These are phyloP conservation scores for Carex cristatella DNA, from an alignment of 176 grass and related monocot species.

Conservation along the genomic window DNA sequence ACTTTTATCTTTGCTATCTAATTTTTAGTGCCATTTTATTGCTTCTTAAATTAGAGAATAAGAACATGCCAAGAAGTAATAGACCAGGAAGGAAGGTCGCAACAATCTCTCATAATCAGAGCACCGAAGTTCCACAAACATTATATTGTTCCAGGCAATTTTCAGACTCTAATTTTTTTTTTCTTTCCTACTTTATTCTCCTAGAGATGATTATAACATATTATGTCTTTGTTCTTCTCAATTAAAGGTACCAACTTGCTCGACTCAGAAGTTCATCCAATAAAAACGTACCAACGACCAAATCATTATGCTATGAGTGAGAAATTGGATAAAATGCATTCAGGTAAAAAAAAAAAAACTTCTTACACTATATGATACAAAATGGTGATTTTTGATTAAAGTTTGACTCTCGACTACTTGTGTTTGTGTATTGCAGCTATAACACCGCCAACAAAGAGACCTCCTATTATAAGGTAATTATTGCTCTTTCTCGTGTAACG, in stretches of 20 bases:
- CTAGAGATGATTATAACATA: background rate
- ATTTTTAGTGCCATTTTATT: conserved; percentile 9
- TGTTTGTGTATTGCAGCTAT: conserved; percentile 30
- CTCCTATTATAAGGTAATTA: conserved; percentile 54
- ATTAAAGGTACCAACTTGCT: conserved; percentile 38
- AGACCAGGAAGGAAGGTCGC: conserved; percentile 63
- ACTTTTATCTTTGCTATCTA: background rate
- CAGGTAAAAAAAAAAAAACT: conserved; percentile 36
- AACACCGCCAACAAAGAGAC: conserved; percentile 32
- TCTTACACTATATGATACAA: background rate
- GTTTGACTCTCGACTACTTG: conserved; percentile 9
- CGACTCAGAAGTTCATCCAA: conserved; percentile 50
- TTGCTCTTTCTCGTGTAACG: conserved; percentile 5
- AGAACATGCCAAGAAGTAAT: conserved; percentile 57
- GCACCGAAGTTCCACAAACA: conserved; percentile 72
- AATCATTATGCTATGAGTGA: conserved; percentile 29
- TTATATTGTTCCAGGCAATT: conserved; percentile 81
- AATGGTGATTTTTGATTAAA: background rate
- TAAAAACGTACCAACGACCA: conserved; percentile 36
- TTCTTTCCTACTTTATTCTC: background rate
- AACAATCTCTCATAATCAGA: conserved; percentile 78
- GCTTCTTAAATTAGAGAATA: conserved; percentile 51
- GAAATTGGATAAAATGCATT: conserved; percentile 44
- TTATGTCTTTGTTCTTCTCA: background rate
- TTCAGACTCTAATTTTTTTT: background rate